Evolutionary conservation across 139 green algal species (phyloP), one percentile per base, ranked within the genome.

Genomic region (Chlorella sp.): DNA sequence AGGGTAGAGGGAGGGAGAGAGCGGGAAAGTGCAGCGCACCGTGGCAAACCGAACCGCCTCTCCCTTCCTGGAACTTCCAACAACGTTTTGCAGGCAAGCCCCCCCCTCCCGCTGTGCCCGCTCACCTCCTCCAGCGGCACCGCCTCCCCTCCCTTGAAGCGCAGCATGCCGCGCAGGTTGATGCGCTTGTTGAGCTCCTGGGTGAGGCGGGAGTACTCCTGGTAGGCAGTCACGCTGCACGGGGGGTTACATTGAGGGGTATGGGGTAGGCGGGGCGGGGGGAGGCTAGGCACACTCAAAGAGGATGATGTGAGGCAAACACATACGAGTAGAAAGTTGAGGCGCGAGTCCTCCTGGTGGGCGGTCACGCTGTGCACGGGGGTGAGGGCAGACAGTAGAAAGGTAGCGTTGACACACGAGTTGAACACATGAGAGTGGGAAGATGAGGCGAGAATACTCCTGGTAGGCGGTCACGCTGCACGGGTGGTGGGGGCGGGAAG

Each of bases 121-220:
- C 77, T 21, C 76, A 76, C 66, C 89, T 86, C 75, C 69, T 89
- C 89, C 80, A 86, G 42, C 61, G 92, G 87, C 39, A 79, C 86
- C 22, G 76, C 84, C 30, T 78, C 34, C n/a, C 79, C 84, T 5
- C 57, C 73, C 88, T 96, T 96, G 93, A 99, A 99, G 30, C 88
- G 89, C 42, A 99, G 95, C 95, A 99, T 95, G 85, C 97, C 97
- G 71, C 97, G 93, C 87, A 99, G 93, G 48, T 94, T 98, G 90
- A 96, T 96, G 90, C 95, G 81, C 89, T 96, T 95, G 94, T 96
- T 99, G 82, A 98, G 91, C 90, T 97, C 94, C n/a, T 92, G 80
- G 48, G 94, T 94, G 76, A 98, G 95, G 60, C 40, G 84, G 42
- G 90, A 57, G 83, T 95, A 97, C 90, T 96, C 92, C 39, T 92